phyloP scores from a whole-genome alignment of 192 early-diverging fungal species.

The Dissophora globulifera region DNA sequence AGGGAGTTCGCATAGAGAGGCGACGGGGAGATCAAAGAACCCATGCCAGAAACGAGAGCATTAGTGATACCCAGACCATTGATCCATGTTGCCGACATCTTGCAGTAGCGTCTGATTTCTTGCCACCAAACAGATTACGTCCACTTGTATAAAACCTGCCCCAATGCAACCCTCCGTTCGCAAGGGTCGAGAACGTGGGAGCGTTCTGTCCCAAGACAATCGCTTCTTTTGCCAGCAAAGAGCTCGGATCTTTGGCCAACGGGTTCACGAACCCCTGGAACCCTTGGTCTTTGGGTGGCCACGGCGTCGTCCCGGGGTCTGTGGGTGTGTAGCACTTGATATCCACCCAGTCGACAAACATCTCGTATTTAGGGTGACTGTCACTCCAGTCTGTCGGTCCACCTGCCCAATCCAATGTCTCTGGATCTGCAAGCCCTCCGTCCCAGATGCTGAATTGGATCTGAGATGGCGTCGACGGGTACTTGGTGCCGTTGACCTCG shows the following conservation, averaged over 20 bases:
- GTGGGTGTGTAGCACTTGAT: slow-evolving; percentile 58
- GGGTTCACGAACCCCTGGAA: slow-evolving; percentile 43
- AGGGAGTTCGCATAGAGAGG: background rate
- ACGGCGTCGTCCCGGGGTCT: slow-evolving; percentile 54
- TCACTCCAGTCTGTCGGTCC: slow-evolving; percentile 65
- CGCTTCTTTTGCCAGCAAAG: slow-evolving; percentile 24
- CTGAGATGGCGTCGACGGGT: slow-evolving; percentile 62
- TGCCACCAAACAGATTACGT: slow-evolving; percentile 5
- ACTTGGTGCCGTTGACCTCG: slow-evolving; percentile 60
- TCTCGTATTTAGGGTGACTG: slow-evolving; percentile 54
- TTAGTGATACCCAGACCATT: too few species aligned
- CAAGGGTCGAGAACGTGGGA: slow-evolving; percentile 28
- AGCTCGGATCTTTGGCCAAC: slow-evolving; percentile 4
- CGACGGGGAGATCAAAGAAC: too few species aligned
- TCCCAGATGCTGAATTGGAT: slow-evolving; percentile 75
- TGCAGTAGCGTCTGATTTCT: background rate
- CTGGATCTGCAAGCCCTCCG: slow-evolving; percentile 63
- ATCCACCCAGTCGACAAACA: slow-evolving; percentile 64
- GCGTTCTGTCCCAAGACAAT: slow-evolving; percentile 37
- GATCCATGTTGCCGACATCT: background rate
- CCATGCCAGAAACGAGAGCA: background rate
- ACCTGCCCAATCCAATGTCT: slow-evolving; percentile 69
- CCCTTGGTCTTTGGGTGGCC: slow-evolving; percentile 39
- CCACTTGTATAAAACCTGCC: slow-evolving; percentile 18
- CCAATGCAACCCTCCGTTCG: slow-evolving; percentile 43